A percentile compares a stretch with the other conserved stretches of the same genome.
phyloP scores from a whole-genome alignment of 441 rosid genomes.

The Erodium chrysanthum region DNA sequence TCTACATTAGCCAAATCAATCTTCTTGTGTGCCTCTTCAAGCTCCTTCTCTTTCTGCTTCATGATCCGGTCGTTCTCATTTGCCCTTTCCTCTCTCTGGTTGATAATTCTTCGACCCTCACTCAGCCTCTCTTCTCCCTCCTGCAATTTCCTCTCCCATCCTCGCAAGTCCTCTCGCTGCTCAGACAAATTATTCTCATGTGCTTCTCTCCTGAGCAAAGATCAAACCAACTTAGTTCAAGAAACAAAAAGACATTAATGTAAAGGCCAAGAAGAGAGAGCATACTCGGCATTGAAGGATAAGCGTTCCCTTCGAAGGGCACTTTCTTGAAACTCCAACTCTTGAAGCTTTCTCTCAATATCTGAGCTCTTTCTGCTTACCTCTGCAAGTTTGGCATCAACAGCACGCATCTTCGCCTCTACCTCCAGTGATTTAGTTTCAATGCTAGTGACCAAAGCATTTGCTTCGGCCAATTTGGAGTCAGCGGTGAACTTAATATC shows the following conservation, averaged over 20 bases:
- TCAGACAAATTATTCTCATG: conserved; percentile 52
- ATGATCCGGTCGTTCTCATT: conserved; percentile 59
- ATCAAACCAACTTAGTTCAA: conserved; percentile 9
- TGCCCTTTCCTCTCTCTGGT: conserved; percentile 89
- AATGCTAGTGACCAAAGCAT: conserved; percentile 60
- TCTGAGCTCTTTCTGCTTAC: conserved; percentile 77
- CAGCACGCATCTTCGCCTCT: conserved; percentile 67
- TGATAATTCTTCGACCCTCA: conserved; percentile 56
- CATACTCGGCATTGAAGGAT: conserved; percentile 74
- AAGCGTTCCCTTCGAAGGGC: conserved; percentile 60
- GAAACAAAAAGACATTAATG: not conserved
- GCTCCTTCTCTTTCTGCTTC: conserved; percentile 67
- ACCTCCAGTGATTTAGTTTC: conserved; percentile 83
- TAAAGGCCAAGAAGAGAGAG: conserved; percentile 10
- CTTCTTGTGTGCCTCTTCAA: conserved; percentile 68
- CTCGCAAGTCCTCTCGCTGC: conserved; percentile 89
- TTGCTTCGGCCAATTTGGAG: conserved; percentile 78
- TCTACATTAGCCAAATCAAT: conserved; percentile 50
- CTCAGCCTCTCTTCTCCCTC: conserved; percentile 84
- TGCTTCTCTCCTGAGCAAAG: conserved; percentile 53
- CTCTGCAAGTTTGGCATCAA: conserved; percentile 91
- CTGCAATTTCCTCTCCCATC: conserved; percentile 80
- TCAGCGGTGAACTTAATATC: conserved; percentile 84
- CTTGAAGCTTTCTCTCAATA: conserved; percentile 64
- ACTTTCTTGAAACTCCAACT: conserved; percentile 65